Percentiles rank a stretch among this genome's conserved stretches.
These are phyloP conservation scores for Salix suchowensis DNA, from an alignment of 345 rosid genomes.

Conservation along the genomic window DNA sequence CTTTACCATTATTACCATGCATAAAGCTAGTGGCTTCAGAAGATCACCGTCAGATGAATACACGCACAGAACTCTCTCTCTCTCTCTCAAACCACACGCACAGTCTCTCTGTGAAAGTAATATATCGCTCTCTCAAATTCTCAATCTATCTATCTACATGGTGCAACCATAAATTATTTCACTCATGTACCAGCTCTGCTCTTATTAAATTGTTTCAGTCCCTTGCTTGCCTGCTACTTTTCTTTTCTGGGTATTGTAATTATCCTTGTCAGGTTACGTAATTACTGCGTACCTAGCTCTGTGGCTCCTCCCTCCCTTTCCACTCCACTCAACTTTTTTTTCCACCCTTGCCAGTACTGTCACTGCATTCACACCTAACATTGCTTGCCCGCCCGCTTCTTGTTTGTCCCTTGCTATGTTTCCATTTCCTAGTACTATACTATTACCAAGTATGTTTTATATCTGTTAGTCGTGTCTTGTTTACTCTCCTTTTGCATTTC, in stretches of 20 bases:
- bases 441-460: background rate
- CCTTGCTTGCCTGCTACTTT: background rate
- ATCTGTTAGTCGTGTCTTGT: background rate
- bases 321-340: too few species aligned
- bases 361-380: slow-evolving; percentile 21
- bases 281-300: slow-evolving; percentile 58
- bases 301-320: background rate
- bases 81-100: slow-evolving; percentile 2
- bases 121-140: background rate
- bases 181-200: slow-evolving; percentile 18
- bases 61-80: background rate
- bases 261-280: slow-evolving; percentile 55
- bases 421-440: background rate
- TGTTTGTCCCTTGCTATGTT: slow-evolving; percentile 16
- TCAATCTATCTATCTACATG: slow-evolving; percentile 9
- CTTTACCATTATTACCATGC: slow-evolving; percentile 44
- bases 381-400: slow-evolving; percentile 36
- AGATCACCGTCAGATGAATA: too few species aligned
- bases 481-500: background rate
- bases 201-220: background rate
- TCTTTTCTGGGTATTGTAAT: slow-evolving; percentile 14
- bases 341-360: background rate
- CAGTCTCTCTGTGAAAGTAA: background rate
- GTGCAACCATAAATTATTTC: background rate
- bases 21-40: slow-evolving; percentile 30